Evolutionary conservation across 2,329 filamentous ascomycete genomes (phyloP).

Genomic region (Aspergillus transmontanensis): DNA sequence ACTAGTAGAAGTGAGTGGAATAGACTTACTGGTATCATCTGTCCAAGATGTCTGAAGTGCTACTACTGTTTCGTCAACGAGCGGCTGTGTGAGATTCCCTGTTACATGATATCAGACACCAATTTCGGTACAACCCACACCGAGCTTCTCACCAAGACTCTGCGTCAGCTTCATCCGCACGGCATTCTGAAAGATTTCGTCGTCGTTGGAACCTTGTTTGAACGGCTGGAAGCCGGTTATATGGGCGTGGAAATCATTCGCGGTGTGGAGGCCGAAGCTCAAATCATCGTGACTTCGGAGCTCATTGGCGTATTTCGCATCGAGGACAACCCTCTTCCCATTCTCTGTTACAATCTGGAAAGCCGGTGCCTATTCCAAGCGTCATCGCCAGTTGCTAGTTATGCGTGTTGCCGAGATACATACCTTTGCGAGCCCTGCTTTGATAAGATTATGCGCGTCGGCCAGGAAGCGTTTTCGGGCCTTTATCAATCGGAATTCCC

Average conservation of each 20-base stretch:
- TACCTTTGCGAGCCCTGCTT: background rate
- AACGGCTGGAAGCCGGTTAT: slow-evolving; percentile 25
- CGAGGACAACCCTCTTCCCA: slow-evolving; percentile 23
- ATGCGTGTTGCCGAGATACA: background rate
- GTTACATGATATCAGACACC: background rate
- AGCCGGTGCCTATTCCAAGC: background rate
- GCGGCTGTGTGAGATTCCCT: slow-evolving; percentile 11
- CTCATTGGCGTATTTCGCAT: slow-evolving; percentile 25
- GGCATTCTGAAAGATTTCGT: slow-evolving; percentile 22
- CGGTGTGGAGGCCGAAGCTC: slow-evolving; percentile 19
- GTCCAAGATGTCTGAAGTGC: slow-evolving; percentile 10
- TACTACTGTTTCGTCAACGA: slow-evolving; percentile 8
- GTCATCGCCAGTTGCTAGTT: background rate
- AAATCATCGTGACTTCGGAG: slow-evolving; percentile 23
- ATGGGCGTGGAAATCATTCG: slow-evolving; percentile 19
- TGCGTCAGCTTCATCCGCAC: slow-evolving; percentile 28
- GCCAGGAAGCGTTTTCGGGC: background rate
- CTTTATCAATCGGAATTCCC: background rate
- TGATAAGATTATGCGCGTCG: background rate
- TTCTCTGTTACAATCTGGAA: slow-evolving; percentile 15
- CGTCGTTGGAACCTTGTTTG: slow-evolving; percentile 7
- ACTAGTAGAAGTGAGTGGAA: fast-evolving
- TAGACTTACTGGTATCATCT: slow-evolving; percentile 7
- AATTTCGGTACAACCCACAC: background rate
- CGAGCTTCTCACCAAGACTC: slow-evolving; percentile 17